These are phyloP conservation scores for Fusarium cyanostomum DNA, from an alignment of 2,329 filamentous ascomycete species.

Conservation along the genomic window DNA sequence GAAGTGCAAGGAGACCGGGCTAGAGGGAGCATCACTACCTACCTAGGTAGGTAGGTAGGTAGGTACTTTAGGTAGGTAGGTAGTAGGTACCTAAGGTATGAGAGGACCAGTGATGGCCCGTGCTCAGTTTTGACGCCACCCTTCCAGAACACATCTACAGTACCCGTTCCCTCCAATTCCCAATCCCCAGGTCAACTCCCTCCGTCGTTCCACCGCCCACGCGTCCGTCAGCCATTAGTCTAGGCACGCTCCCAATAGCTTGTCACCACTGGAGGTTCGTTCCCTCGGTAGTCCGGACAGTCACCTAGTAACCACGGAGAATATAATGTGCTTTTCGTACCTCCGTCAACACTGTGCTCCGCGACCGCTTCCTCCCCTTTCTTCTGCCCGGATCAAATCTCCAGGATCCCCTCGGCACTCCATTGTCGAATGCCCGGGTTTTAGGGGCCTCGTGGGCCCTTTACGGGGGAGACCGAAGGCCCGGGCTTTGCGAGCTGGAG, in stretches of 20 bases:
- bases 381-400: not conserved
- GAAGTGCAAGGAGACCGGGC: too few relatives aligned
- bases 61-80: not conserved
- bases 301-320: too few relatives aligned
- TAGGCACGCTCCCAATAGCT: not conserved
- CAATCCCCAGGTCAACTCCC: constrained; percentile 29
- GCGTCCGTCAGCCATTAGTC: not conserved
- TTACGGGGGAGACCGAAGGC: constrained; percentile 29
- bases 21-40: too few relatives aligned
- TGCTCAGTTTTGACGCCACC: constrained; percentile 26
- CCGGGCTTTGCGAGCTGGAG: constrained; percentile 15
- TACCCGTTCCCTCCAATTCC: constrained; percentile 1
- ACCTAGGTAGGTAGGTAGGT: not conserved
- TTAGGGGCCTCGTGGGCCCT: constrained; percentile 23
- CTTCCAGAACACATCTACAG: constrained; percentile 31
- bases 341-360: not conserved
- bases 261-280: not conserved
- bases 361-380: not conserved
- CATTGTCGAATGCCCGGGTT: constrained; percentile 14
- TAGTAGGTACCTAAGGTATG: too few relatives aligned
- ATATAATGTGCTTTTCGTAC: not conserved
- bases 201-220: not conserved
- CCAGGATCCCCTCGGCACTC: constrained; percentile 5
- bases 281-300: too few relatives aligned
- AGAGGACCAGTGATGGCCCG: not conserved